A percentile compares a stretch with the other conserved stretches of the same genome.
These are phyloP conservation scores for Lecanicillium sp. DNA, from an alignment of 2,329 filamentous ascomycete species.

Conservation along the genomic window DNA sequence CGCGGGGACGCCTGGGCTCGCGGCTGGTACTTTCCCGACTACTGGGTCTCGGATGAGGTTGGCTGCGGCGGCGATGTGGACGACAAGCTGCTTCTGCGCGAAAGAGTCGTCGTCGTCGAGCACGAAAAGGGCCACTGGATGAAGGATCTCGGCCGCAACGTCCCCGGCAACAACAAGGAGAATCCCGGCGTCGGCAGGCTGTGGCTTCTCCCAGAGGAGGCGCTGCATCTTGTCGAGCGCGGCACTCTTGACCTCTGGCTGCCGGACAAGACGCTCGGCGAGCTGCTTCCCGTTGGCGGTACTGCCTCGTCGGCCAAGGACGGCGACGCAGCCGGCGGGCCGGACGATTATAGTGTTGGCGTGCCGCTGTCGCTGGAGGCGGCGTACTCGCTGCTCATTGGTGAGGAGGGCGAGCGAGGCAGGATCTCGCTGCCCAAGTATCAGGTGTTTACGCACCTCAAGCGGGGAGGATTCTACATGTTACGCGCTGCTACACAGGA, in stretches of 20 bases:
- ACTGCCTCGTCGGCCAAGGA: slow-evolving; percentile 12
- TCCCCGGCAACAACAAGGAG: slow-evolving; percentile 45
- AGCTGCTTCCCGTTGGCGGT: slow-evolving; percentile 33
- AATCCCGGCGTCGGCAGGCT: slow-evolving; percentile 51
- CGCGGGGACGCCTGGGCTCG: slow-evolving; percentile 56
- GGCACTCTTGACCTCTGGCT: slow-evolving; percentile 84
- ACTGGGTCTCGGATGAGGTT: slow-evolving; percentile 29
- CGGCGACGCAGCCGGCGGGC: slow-evolving; percentile 20
- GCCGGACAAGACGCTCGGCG: slow-evolving; percentile 50
- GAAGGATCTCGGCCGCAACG: slow-evolving; percentile 64
- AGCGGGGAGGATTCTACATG: slow-evolving; percentile 74
- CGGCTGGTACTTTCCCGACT: slow-evolving; percentile 66
- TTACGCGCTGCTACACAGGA: slow-evolving; percentile 46
- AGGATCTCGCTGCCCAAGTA: slow-evolving; percentile 69
- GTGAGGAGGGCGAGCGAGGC: slow-evolving; percentile 54
- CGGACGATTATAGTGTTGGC: slow-evolving; percentile 48
- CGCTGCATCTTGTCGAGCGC: slow-evolving; percentile 80
- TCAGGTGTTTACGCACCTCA: slow-evolving; percentile 80
- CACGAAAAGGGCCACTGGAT: slow-evolving; percentile 65
- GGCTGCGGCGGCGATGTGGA: slow-evolving; percentile 6
- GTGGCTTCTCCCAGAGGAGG: slow-evolving; percentile 89
- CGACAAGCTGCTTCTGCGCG: slow-evolving; percentile 22
- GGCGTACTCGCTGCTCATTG: slow-evolving; percentile 79
- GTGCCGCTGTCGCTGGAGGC: slow-evolving; percentile 88
- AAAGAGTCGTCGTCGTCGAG: slow-evolving; percentile 60